Base-by-base conservation (phyloP, 139 green algal species). In the Chlamydomonas incerta region DNA sequence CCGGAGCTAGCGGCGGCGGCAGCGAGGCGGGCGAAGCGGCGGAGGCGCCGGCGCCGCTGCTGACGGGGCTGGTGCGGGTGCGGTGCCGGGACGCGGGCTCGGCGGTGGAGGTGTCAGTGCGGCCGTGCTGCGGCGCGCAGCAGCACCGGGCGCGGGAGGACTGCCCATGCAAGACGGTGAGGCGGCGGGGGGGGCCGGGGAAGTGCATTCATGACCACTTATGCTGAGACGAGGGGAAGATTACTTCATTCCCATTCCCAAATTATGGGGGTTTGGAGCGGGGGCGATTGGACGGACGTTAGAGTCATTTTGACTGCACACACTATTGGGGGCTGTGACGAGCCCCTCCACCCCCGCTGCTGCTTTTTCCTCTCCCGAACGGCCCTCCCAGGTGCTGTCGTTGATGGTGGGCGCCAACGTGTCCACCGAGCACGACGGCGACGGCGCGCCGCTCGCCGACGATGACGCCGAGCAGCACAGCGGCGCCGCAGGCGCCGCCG, bases 1-100 rank as follows among this genome's bases (percentile, higher is more conserved):
- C 34, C 10, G 14, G 41, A 69, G 81, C 74, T n/a, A 10, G 69
- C 65, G 46, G 82, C 17, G 21, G 95, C 90, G 93, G 88, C 73
- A 79, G 29, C 94, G 18, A 72, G 70, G 2, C 87, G 74, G 8
- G 74, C 71, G 21, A 83, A 72, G 13, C 47, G 47, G 2, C 74
- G 88, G 60, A n/a, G 26, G 29, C 60, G 26, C 34, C 52, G 34
- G 29, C 35, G 10, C 75, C 75, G 26, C 33, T 77, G 66, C 37
- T 86, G 47, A 50, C 67, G 50, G 67, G 23, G 31, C 31, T 86
- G 50, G 80, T 86, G 31, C 80, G 80, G 31, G 68, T 87, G 46
- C 75, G 81, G 31, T 65, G 74, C 31, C 68, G 74, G 58, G 81
- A 90, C 55, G 50, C 13, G 65, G 72, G 85, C 9, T 52, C 74